Base-by-base conservation (phyloP, 768 basidiomycete genomes). In the Podaxis sp. region DNA sequence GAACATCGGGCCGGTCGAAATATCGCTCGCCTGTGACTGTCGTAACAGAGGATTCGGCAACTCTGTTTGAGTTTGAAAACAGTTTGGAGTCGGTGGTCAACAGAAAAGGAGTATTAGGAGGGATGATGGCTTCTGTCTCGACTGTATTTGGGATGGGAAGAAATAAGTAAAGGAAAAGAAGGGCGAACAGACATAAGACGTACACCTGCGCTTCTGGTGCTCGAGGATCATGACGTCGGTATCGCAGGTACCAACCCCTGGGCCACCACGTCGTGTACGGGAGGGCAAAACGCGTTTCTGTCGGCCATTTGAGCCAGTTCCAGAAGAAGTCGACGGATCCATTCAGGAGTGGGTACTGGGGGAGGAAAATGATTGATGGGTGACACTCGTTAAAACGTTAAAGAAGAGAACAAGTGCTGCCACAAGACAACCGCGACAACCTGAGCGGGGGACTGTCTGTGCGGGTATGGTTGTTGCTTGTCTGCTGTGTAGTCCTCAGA, bases 141-240 rank as follows among this genome's bases (percentile, higher is more conserved):
- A 80, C 90, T 93, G 37, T n/a, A 50, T 16, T 37, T 7, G 18
- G 53, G 55, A 55, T 63, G 57, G 64, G 61, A 59, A 55, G 61
- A 53, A 51, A 23, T 48, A 44, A 44, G 25, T 4, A 61, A 35
- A 38, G 36, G 55, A 61, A 21, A 48, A 58, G 61, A 57, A 55
- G 62, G 55, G 50, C 57, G 50, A 61, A 57, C 51, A 18, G 42
- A 21, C n/a, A 32, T 32, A 32, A 55, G 38, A 81, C 87, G 69
- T 71, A 93, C 93, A 76, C 79, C 85, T 87, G 73, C 85, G 84
- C 74, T 85, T 85, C 67, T 89, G 81, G 63, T 87, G 89, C 66
- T 94, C 92, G 64, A 93, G 73, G 71, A 95, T 90, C 85, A 92
- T 87, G 57, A 85, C 66, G 76, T 95, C 93, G 16, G 87, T 79